Evolutionary conservation across 306 rosid species (phyloP).

Genomic region (Dryas drummondii): DNA sequence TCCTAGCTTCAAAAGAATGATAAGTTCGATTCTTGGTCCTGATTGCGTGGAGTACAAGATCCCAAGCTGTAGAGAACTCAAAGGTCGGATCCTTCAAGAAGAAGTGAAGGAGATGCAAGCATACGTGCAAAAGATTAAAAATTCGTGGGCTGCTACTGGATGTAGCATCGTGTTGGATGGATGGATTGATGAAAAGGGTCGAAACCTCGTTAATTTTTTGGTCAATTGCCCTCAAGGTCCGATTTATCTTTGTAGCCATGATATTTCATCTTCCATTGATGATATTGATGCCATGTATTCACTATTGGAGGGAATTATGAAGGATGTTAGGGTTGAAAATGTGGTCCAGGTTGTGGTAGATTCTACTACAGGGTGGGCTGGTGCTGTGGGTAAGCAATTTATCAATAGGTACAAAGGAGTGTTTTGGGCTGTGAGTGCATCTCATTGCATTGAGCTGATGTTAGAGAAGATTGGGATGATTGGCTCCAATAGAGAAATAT

Average conservation of each 20-base stretch:
- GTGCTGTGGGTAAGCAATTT: slow-evolving; percentile 18
- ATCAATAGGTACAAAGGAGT: slow-evolving; percentile 18
- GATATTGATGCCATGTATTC: neutral
- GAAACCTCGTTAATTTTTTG: slow-evolving; percentile 26
- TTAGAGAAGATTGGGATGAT: slow-evolving; percentile 25
- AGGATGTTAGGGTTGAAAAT: slow-evolving; percentile 19
- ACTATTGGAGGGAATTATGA: slow-evolving; percentile 20
- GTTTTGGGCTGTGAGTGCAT: slow-evolving; percentile 29
- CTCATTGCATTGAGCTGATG: slow-evolving; percentile 31
- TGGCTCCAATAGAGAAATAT: neutral
- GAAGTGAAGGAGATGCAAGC: slow-evolving; percentile 30
- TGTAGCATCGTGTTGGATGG: slow-evolving; percentile 33
- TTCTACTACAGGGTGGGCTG: slow-evolving; percentile 25
- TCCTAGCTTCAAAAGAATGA: slow-evolving; percentile 21
- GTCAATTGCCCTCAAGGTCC: slow-evolving; percentile 30
- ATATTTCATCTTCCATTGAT: slow-evolving; percentile 14
- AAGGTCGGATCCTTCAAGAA: slow-evolving; percentile 26
- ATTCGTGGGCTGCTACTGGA: slow-evolving; percentile 30
- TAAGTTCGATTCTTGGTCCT: slow-evolving; percentile 9
- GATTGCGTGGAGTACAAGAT: slow-evolving; percentile 6
- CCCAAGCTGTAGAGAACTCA: slow-evolving; percentile 28
- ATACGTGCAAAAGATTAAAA: slow-evolving; percentile 14
- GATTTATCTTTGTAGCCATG: slow-evolving; percentile 22
- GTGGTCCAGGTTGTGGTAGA: slow-evolving; percentile 25
- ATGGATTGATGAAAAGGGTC: slow-evolving; percentile 27